phyloP scores from a whole-genome alignment of 345 rosid species.

The Murraya paniculata region DNA sequence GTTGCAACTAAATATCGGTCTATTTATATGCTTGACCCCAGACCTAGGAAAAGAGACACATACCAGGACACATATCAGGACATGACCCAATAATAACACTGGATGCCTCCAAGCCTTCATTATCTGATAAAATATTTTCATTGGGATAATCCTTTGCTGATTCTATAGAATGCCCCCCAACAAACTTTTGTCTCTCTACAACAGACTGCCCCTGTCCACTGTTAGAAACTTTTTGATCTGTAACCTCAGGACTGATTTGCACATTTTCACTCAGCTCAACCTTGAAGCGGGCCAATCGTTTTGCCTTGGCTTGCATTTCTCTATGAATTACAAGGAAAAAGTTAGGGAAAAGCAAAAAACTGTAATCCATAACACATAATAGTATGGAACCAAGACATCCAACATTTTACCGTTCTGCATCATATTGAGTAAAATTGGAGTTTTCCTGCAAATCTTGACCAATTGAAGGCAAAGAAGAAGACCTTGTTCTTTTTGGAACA shows the following conservation, averaged over 20 bases:
- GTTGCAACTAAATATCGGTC: conserved; percentile 12
- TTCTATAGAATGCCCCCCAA: conserved; percentile 25
- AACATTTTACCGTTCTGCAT: conserved; percentile 58
- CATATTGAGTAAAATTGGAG: conserved; percentile 39
- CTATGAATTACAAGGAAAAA: conserved; percentile 33
- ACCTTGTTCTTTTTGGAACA: conserved; percentile 67
- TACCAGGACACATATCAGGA: conserved; percentile 97
- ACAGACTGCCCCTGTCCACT: conserved; percentile 31
- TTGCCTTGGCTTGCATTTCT: conserved; percentile 84
- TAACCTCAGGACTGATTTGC: conserved; percentile 33
- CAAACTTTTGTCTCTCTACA: conserved; percentile 30
- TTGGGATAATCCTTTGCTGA: conserved; percentile 35
- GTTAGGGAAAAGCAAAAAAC: conserved; percentile 11
- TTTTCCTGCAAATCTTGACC: conserved; percentile 47
- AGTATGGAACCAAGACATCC: not conserved
- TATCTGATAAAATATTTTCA: conserved; percentile 39
- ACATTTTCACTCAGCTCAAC: conserved; percentile 53
- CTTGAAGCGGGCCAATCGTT: conserved; percentile 79
- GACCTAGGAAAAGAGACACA: conserved; percentile 23
- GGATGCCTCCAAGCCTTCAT: conserved; percentile 51
- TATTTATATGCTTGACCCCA: conserved; percentile 14
- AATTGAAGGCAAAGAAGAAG: conserved; percentile 45
- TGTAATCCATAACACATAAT: not conserved
- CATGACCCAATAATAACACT: conserved; percentile 66
- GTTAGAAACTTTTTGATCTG: conserved; percentile 35